These are phyloP conservation scores for Alternaria sp. DNA, from an alignment of 2,329 filamentous ascomycete genomes.

Conservation along the genomic window DNA sequence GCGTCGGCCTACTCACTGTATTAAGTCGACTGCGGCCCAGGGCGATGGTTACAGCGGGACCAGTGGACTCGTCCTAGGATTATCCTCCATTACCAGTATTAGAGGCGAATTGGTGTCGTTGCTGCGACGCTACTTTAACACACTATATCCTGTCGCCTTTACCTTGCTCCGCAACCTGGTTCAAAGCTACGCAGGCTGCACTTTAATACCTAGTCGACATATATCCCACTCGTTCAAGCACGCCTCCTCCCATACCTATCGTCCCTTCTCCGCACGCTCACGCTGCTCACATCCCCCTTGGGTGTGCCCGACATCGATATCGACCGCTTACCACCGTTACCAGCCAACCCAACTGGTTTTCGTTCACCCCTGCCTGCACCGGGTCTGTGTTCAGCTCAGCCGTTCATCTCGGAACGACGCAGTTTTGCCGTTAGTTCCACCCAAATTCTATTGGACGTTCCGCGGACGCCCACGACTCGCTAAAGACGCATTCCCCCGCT, in stretches of 20 bases:
- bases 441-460: conserved; percentile 38
- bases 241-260: conserved; percentile 40
- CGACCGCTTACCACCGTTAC: conserved; percentile 16
- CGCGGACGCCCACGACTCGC: conserved; percentile 43
- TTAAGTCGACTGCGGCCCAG: conserved; percentile 44
- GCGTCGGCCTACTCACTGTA: conserved; percentile 41
- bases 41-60: conserved; percentile 36
- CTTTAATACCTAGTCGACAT: conserved; percentile 45
- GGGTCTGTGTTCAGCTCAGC: conserved; percentile 27
- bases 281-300: conserved; percentile 28
- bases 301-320: conserved; percentile 27
- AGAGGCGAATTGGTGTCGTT: conserved; percentile 38
- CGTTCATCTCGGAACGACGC: conserved; percentile 30
- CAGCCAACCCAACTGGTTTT: conserved; percentile 20
- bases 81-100: conserved; percentile 38
- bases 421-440: conserved; percentile 39
- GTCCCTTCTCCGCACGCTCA: conserved; percentile 33
- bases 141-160: conserved; percentile 43
- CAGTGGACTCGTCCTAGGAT: conserved; percentile 37
- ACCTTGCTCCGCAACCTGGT: conserved; percentile 42
- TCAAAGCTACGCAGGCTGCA: conserved; percentile 27
- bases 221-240: conserved; percentile 47
- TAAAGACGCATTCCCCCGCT: conserved; percentile 46
- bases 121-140: conserved; percentile 46
- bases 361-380: conserved; percentile 21